phyloP scores from a whole-genome alignment of 2,329 filamentous ascomycete genomes.

The Coniochaeta sp. region DNA sequence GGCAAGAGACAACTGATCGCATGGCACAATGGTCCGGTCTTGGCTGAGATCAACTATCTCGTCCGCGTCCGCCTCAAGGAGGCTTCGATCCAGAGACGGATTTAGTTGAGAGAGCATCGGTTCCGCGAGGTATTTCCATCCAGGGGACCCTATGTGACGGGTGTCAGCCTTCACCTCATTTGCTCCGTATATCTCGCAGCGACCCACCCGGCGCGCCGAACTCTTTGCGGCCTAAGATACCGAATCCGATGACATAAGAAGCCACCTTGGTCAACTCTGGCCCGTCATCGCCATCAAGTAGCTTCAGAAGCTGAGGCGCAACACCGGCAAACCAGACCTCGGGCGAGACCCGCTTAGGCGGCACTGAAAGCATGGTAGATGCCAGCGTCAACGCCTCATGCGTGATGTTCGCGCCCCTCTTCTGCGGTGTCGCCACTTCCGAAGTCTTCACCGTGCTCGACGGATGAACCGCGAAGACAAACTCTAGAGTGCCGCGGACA shows the following conservation, averaged over 20 bases:
- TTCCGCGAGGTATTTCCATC: slow-evolving; percentile 17
- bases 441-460: slow-evolving; percentile 34
- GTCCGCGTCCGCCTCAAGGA: slow-evolving; percentile 15
- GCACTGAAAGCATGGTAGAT: slow-evolving; percentile 52
- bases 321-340: slow-evolving; percentile 55
- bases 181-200: slow-evolving; percentile 9
- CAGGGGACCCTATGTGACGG: slow-evolving; percentile 14
- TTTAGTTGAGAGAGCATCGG: slow-evolving; percentile 13
- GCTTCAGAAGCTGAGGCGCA: slow-evolving; percentile 50
- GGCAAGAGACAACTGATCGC: slow-evolving; percentile 39
- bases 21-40: slow-evolving; percentile 36
- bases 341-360: slow-evolving; percentile 45
- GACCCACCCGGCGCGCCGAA: slow-evolving; percentile 54
- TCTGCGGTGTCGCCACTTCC: slow-evolving; percentile 38
- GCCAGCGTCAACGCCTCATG: slow-evolving; percentile 61
- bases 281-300: slow-evolving; percentile 56
- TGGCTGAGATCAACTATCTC: slow-evolving; percentile 39
- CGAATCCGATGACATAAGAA: slow-evolving; percentile 57
- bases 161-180: background rate
- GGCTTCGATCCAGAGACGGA: slow-evolving; percentile 8
- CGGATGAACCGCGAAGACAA: slow-evolving; percentile 63
- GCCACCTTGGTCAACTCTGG: slow-evolving; percentile 51
- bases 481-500: slow-evolving; percentile 62
- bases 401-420: slow-evolving; percentile 56
- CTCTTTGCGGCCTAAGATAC: slow-evolving; percentile 56